These are phyloP conservation scores for Allium sativum DNA, from an alignment of 106 monocot species.

Conservation along the genomic window DNA sequence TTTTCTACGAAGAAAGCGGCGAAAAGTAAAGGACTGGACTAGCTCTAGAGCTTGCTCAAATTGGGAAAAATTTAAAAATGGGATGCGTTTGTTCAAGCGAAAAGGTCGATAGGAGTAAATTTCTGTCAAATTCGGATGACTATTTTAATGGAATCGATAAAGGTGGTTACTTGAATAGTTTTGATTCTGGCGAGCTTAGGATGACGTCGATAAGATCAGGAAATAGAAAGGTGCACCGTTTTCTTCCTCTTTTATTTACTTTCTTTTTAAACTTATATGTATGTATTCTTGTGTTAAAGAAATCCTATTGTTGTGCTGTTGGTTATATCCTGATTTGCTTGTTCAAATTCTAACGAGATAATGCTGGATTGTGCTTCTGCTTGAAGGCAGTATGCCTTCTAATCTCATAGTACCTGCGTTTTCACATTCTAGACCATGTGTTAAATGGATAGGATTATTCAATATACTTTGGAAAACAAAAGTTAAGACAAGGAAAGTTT, in stretches of 20 bases:
- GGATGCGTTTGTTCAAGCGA: conserved; percentile 36
- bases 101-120: conserved; percentile 5
- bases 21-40: neutral
- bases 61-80: conserved; percentile 16
- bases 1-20: neutral
- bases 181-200: conserved; percentile 36
- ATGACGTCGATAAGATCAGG: conserved; percentile 12
- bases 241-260: neutral
- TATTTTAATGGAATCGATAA: neutral
- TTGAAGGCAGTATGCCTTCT: no score
- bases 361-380: no score
- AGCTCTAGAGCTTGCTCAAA: neutral
- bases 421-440: no score
- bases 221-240: conserved; percentile 12
- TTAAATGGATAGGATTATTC: no score
- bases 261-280: no score
- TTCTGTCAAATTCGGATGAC: neutral
- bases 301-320: no score
- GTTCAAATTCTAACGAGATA: no score
- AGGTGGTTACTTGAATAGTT: conserved; percentile 3
- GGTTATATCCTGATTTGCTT: no score
- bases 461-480: no score
- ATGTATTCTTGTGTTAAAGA: no score
- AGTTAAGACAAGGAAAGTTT: no score
- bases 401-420: no score